Conservation (phyloP, 2,329 filamentous ascomycete species). For the Exophiala oligosperma region DNA sequence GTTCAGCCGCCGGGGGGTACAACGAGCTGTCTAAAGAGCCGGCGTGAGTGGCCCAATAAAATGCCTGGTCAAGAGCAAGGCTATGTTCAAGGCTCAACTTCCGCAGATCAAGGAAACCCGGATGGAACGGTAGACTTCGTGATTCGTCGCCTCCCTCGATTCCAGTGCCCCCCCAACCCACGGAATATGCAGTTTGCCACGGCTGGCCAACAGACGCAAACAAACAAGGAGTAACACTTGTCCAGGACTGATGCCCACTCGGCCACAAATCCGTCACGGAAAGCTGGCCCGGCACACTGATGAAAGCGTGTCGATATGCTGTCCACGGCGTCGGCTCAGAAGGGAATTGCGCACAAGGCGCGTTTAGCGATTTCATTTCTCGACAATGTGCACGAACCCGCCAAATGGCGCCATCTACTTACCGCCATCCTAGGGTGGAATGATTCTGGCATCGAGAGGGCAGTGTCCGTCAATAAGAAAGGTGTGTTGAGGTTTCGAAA, state of each 20-base stretch:
- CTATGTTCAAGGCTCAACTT: conserved; percentile 8
- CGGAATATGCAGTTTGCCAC: conserved; percentile 3
- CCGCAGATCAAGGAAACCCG: not conserved
- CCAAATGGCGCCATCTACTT: not conserved
- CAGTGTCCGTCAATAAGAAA: not conserved
- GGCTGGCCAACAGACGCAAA: not conserved
- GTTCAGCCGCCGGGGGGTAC: not conserved
- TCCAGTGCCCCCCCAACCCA: not conserved
- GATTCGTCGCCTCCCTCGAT: not conserved
- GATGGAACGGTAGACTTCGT: not conserved
- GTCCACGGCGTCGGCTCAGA: not conserved
- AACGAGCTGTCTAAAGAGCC: not conserved
- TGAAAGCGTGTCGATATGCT: not conserved
- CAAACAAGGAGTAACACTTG: conserved; percentile 1
- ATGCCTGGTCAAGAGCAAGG: not conserved
- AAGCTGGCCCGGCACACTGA: not conserved
- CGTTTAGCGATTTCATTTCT: not conserved
- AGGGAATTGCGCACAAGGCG: not conserved
- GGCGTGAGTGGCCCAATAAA: not conserved
- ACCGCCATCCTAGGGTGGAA: not conserved
- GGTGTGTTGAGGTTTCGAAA: not conserved
- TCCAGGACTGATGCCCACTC: not conserved
- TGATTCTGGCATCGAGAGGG: not conserved
- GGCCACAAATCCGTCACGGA: not conserved
- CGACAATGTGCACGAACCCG: not conserved